phyloP scores from a whole-genome alignment of 73 alveolate genomes.

The Paramecium primaurelia region DNA sequence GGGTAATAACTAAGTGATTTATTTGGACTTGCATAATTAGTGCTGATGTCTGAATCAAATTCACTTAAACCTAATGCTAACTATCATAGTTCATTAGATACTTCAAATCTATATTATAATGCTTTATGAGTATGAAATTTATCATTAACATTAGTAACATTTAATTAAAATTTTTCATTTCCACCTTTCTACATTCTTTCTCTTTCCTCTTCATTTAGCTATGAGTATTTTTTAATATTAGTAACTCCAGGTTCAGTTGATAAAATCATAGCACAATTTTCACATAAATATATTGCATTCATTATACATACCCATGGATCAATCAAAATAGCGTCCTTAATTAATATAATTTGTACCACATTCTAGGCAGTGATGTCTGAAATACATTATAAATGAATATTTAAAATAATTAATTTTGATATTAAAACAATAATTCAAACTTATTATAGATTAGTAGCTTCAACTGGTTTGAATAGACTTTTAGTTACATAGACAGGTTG shows the following conservation, averaged over 20 bases:
- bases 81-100: background rate
- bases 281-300: conserved; percentile 35
- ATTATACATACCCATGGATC: conserved; percentile 39
- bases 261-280: background rate
- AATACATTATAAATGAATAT: background rate
- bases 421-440: background rate
- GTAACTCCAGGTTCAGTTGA: background rate
- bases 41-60: background rate
- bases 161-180: background rate
- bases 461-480: background rate
- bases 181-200: background rate
- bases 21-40: background rate
- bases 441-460: background rate
- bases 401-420: background rate
- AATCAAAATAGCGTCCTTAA: background rate
- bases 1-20: background rate
- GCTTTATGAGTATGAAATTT: background rate
- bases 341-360: background rate
- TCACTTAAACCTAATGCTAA: background rate
- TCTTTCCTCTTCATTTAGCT: background rate
- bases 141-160: background rate
- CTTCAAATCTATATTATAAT: background rate
- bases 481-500: background rate
- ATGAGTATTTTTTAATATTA: conserved; percentile 11
- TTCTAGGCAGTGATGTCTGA: background rate